A percentile compares a stretch with the other conserved stretches of the same genome.
These are phyloP conservation scores for Termitomyces sp. DNA, from an alignment of 768 basidiomycete species.

Conservation along the genomic window DNA sequence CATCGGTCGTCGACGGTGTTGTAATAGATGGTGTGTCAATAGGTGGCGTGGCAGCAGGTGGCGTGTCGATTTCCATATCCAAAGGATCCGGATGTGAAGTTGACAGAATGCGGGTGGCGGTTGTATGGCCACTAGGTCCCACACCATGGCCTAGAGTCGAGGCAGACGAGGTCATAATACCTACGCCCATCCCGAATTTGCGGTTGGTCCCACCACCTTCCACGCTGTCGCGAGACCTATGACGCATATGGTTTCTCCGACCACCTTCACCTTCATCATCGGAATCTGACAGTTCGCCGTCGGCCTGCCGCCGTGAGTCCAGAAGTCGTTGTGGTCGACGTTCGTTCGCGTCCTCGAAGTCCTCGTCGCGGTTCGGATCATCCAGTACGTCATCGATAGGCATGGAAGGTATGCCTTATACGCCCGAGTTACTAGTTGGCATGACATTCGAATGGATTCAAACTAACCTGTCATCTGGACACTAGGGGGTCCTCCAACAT, in stretches of 20 bases:
- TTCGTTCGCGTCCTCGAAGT: constrained; percentile 70
- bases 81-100: constrained; percentile 18
- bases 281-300: constrained; percentile 92
- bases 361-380: constrained; percentile 78
- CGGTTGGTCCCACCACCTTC: constrained; percentile 37
- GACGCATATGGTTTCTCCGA: constrained; percentile 60
- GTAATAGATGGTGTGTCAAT: constrained; percentile 15
- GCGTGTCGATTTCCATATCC: constrained; percentile 40
- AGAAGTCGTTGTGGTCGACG: constrained; percentile 72
- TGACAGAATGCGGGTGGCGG: constrained; percentile 41
- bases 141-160: constrained; percentile 60
- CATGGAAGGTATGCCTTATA: constrained; percentile 75
- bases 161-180: constrained; percentile 61
- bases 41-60: constrained; percentile 20
- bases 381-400: constrained; percentile 85
- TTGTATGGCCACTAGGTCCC: constrained; percentile 68
- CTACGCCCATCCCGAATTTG: constrained; percentile 63
- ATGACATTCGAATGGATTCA: background rate
- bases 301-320: constrained; percentile 77
- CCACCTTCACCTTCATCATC: constrained; percentile 96
- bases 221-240: constrained; percentile 48
- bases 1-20: background rate
- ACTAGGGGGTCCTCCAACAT: constrained; percentile 84
- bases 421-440: background rate
- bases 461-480: constrained; percentile 82